Evolutionary conservation across 2,329 filamentous ascomycete species (phyloP).

Genomic region (Colletotrichum sp.): DNA sequence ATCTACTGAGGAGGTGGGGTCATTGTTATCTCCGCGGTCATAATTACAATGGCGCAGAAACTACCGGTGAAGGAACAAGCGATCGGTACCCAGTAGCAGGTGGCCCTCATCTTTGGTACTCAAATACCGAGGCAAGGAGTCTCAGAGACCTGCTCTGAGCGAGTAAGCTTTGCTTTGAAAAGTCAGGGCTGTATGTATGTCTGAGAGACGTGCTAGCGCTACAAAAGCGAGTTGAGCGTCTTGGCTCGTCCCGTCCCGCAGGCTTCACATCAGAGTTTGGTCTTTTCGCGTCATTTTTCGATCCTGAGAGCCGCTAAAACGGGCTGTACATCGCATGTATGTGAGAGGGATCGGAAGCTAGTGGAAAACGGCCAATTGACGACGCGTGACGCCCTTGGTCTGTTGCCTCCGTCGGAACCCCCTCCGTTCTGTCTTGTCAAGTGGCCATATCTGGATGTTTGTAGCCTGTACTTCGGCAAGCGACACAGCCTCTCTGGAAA

Average conservation of each 20-base stretch:
- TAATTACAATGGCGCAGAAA: neutral
- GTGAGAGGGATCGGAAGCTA: neutral
- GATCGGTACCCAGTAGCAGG: neutral
- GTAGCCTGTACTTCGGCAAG: neutral
- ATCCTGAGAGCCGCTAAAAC: neutral
- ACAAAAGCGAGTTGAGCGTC: neutral
- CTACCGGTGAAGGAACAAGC: neutral
- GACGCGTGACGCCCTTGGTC: neutral
- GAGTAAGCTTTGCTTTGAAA: neutral
- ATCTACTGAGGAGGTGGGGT: neutral
- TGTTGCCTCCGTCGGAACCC: neutral
- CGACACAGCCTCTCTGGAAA: neutral
- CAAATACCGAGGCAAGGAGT: neutral
- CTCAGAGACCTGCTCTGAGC: neutral
- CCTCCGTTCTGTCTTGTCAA: neutral
- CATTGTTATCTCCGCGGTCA: neutral
- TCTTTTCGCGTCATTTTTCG: neutral
- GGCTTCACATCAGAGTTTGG: neutral
- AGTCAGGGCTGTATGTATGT: neutral
- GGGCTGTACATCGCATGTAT: neutral
- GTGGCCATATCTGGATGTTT: neutral
- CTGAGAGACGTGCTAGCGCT: neutral
- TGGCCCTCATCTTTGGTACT: neutral
- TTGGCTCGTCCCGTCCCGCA: neutral
- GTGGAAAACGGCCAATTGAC: neutral